Percentiles rank a stretch among this genome's conserved stretches.
Conservation (phyloP, 2,329 filamentous ascomycete species). For the Alternaria postmessia region DNA sequence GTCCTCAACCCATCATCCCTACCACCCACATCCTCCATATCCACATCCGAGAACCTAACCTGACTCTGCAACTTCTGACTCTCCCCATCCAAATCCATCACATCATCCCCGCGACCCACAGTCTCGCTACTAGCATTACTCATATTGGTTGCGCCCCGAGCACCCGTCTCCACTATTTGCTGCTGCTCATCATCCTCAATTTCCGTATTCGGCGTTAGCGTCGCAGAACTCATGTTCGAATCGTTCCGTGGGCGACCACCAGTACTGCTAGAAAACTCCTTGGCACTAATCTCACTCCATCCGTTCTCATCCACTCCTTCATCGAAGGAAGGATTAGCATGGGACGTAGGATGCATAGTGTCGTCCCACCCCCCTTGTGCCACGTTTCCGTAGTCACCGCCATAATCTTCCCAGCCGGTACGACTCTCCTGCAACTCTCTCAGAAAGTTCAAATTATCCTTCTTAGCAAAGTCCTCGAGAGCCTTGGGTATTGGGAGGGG, state of each 20-base stretch:
- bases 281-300: constrained; percentile 32
- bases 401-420: constrained; percentile 24
- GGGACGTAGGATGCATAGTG: constrained; percentile 12
- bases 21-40: constrained; percentile 28
- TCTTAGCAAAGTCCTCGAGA: constrained; percentile 56
- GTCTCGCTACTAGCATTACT: constrained; percentile 37
- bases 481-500: constrained; percentile 33
- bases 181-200: constrained; percentile 29
- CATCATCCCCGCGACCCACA: constrained; percentile 25
- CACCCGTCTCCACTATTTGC: constrained; percentile 19
- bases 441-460: constrained; percentile 55
- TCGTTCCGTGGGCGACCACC: constrained; percentile 10
- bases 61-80: constrained; percentile 14
- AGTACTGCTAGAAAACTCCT: constrained; percentile 22
- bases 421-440: constrained; percentile 37
- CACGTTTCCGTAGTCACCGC: constrained; percentile 10
- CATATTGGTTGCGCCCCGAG: constrained; percentile 18
- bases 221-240: constrained; percentile 36
- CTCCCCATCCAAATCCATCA: constrained; percentile 30
- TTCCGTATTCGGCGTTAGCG: constrained; percentile 48
- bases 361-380: constrained; percentile 31
- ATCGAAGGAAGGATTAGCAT: constrained; percentile 14
- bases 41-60: constrained; percentile 29
- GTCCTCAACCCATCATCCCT: constrained; percentile 18
- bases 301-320: constrained; percentile 16